Evolutionary conservation across 1,139 yeast genomes (phyloP).

Genomic region (Zygoascus hellenicus): DNA sequence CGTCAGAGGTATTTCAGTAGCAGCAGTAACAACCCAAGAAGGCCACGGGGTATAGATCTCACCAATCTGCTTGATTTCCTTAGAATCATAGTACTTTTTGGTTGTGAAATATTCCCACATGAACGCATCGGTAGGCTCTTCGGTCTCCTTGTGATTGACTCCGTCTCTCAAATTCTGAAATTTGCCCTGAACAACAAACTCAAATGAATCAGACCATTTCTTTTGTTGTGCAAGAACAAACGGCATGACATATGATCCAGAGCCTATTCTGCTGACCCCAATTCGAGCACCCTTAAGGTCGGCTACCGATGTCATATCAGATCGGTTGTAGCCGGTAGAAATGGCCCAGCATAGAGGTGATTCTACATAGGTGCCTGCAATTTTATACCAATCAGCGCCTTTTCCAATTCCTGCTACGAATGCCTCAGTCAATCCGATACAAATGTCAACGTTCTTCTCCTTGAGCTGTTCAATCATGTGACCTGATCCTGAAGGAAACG

Average conservation of each 20-base stretch:
- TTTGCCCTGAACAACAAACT: constrained; percentile 55
- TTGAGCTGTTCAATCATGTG: constrained; percentile 71
- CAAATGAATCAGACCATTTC: constrained; percentile 38
- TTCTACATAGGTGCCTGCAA: constrained; percentile 76
- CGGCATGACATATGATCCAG: constrained; percentile 89
- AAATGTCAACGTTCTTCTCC: constrained; percentile 57
- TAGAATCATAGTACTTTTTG: constrained; percentile 71
- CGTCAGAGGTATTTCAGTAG: constrained; percentile 34
- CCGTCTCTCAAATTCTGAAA: constrained; percentile 74
- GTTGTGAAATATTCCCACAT: constrained; percentile 96
- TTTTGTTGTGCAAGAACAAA: constrained; percentile 68
- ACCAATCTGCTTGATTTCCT: constrained; percentile 77
- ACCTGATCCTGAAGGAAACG: constrained; percentile 85
- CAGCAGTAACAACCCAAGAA: constrained; percentile 75
- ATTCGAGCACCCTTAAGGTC: constrained; percentile 59
- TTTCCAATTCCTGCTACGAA: constrained; percentile 77
- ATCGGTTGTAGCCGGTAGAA: constrained; percentile 62
- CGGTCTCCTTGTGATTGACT: constrained; percentile 51
- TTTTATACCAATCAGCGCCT: constrained; percentile 57
- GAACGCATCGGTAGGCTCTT: constrained; percentile 66
- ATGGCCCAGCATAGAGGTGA: constrained; percentile 88
- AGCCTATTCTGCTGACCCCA: constrained; percentile 83
- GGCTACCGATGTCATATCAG: constrained; percentile 44
- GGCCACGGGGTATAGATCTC: constrained; percentile 96
- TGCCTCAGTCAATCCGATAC: constrained; percentile 87